These are phyloP conservation scores for Mrakia hoshinonis DNA, from an alignment of 768 basidiomycete species.

Conservation along the genomic window DNA sequence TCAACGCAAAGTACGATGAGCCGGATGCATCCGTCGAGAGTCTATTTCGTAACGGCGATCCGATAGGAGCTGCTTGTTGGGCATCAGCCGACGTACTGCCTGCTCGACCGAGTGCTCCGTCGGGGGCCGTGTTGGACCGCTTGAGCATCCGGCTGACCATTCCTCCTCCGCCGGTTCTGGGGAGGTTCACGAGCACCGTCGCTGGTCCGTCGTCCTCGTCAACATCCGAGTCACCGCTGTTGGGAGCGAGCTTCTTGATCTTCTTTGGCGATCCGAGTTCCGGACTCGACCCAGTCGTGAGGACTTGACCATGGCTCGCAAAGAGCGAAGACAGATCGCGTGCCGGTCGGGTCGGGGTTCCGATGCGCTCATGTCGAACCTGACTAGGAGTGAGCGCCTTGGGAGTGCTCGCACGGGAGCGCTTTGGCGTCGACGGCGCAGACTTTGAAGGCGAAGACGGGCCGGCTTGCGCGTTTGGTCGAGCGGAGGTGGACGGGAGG, in stretches of 20 bases:
- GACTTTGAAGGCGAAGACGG: background rate
- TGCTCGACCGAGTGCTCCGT: background rate
- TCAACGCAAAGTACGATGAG: conserved; percentile 3
- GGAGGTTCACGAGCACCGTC: background rate
- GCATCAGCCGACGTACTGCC: background rate
- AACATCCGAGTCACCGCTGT: background rate
- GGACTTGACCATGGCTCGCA: background rate
- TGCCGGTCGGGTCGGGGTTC: background rate
- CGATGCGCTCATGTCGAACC: background rate
- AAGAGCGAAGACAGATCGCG: background rate
- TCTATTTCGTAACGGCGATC: background rate
- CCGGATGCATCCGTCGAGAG: background rate
- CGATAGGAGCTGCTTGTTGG: background rate
- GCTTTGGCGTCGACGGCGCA: background rate
- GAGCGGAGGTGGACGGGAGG: background rate
- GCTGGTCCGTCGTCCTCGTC: background rate
- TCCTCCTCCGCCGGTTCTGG: background rate
- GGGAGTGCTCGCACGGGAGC: background rate
- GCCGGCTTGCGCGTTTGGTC: background rate
- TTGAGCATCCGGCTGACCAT: background rate
- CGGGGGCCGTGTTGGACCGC: background rate
- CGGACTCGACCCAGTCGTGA: background rate
- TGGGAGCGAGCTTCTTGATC: background rate
- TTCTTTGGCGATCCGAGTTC: conserved; percentile 6
- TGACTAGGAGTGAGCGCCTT: background rate